These are phyloP conservation scores for Skeletonema tropicum DNA, from an alignment of 108 stramenopile genomes.

Conservation along the genomic window DNA sequence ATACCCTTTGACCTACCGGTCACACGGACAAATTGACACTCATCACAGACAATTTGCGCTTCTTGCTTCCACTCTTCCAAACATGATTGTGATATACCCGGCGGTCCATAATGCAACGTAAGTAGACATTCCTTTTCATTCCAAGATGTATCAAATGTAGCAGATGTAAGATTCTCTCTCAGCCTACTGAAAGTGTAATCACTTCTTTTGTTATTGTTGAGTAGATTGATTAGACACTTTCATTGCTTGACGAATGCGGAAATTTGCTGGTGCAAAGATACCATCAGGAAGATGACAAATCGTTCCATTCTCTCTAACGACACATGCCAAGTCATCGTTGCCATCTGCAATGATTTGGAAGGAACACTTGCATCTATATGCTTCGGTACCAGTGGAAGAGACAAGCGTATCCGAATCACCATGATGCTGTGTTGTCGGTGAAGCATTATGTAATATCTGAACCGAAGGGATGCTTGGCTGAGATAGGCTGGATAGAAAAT, in stretches of 20 bases:
- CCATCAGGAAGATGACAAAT: conserved; percentile 42
- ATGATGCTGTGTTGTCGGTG: too few species aligned
- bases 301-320: conserved; percentile 48
- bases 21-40: conserved; percentile 41
- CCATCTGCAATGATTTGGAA: conserved; percentile 58
- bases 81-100: conserved; percentile 18
- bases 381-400: conserved; percentile 2
- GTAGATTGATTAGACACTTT: conserved; percentile 31
- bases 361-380: conserved; percentile 70
- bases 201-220: conserved; percentile 35
- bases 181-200: conserved; percentile 14
- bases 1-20: conserved; percentile 60
- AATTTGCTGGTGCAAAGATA: conserved; percentile 67
- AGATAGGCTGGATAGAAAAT: not conserved
- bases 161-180: conserved; percentile 51
- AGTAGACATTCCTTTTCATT: conserved; percentile 57
- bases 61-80: conserved; percentile 44
- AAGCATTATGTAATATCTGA: not conserved
- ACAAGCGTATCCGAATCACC: too few species aligned
- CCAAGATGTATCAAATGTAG: conserved; percentile 72
- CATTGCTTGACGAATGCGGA: conserved; percentile 67
- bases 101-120: conserved; percentile 63
- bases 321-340: conserved; percentile 44
- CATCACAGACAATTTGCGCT: conserved; percentile 43
- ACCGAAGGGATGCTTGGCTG: not conserved